Base-by-base conservation (phyloP, 2,329 filamentous ascomycete species). In the Knufia petricola region DNA sequence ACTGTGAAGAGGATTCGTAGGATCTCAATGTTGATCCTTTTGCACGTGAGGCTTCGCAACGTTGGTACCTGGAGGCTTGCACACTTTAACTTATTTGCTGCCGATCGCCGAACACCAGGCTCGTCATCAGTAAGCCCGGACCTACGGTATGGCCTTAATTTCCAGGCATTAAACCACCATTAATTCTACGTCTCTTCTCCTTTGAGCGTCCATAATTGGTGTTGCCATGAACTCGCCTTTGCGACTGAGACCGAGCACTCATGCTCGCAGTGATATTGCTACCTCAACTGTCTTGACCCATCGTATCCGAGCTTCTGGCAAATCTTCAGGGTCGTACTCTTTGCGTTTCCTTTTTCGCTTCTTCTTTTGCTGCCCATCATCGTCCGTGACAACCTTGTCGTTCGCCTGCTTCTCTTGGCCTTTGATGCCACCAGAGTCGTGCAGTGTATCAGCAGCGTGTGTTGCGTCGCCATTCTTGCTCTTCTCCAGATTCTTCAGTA, bases 241-340 rank as follows among this genome's bases (percentile, higher is more conserved):
- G n/a, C n/a, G n/a, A n/a, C n/a, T n/a, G n/a, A n/a, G n/a, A n/a
- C n/a, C n/a, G n/a, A n/a, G n/a, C n/a, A n/a, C n/a, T 54, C 30
- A 59, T 24, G 31, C 52, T 36, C 66, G 69, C 21, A 70, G 54
- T 36, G 63, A 64, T 17, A 72, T 61, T 3, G 67, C 65, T 46
- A 72, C 60, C 48, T 72, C 68, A 13, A 72, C 67, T 55, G 66
- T 69, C 55, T 71, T 72, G 32, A 72, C 61, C 68, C 68, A 72
- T 43, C 69, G 63, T 9, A 67, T 67, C 19, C 69, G 61, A 7
- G 66, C 64, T 55, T 72, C 69, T 0, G 69, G 68, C 34, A 70
- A 47, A 44, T 71, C 66, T 3, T 53, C 56, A 15, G 55, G 55
- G n/a, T 56, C 54, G 50, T 63, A 59, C 15, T 60, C 54, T 24